phyloP scores from a whole-genome alignment of 805 yeast species.

The Peterozyma toletana region DNA sequence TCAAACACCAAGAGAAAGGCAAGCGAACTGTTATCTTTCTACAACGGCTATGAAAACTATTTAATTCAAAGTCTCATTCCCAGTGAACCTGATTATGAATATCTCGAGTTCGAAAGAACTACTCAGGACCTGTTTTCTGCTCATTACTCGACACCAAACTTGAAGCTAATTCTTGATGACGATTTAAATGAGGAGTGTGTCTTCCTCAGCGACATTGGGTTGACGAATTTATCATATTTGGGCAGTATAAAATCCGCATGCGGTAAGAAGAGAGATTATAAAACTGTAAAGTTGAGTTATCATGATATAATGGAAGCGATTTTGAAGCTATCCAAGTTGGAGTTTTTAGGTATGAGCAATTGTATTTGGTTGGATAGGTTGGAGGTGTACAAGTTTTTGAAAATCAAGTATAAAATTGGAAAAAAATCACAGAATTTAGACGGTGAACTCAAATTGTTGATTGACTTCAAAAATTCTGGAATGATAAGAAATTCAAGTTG shows the following conservation, averaged over 20 bases:
- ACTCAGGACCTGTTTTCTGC: constrained; percentile 2
- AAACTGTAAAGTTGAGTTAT: constrained; percentile 8
- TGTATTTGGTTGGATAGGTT: constrained; percentile 26
- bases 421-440: constrained; percentile 1
- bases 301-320: constrained; percentile 13
- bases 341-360: constrained; percentile 22
- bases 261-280: constrained; percentile 7
- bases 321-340: constrained; percentile 27
- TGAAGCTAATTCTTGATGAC: not conserved
- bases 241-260: constrained; percentile 14
- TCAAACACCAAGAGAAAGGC: constrained; percentile 7
- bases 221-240: constrained; percentile 13
- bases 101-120: constrained; percentile 13
- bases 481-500: constrained; percentile 40
- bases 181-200: constrained; percentile 19
- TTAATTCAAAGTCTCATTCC: not conserved
- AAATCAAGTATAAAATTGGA: constrained; percentile 10
- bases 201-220: constrained; percentile 18
- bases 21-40: not conserved
- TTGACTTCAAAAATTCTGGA: constrained; percentile 42
- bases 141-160: constrained; percentile 5
- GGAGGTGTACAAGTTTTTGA: constrained; percentile 14
- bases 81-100: not conserved
- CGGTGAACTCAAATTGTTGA: constrained; percentile 6
- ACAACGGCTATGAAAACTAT: not conserved